Base-by-base conservation (phyloP, 192 early-diverging fungal genomes). In the Coemansia sp. region DNA sequence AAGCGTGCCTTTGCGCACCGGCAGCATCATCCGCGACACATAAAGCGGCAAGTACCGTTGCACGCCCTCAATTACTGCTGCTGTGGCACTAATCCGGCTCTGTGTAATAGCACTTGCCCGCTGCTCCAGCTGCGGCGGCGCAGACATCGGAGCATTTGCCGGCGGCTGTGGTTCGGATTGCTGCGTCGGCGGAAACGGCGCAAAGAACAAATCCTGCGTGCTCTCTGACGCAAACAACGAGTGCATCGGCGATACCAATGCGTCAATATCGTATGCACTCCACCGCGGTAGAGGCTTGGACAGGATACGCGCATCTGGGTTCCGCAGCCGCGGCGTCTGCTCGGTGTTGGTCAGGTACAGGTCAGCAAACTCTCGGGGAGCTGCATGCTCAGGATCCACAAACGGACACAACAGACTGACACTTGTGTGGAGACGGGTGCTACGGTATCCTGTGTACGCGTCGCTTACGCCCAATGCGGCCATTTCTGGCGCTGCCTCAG, bases 11-110 rank as follows among this genome's bases (percentile, higher is more conserved):
- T 78, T 77, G 37, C 82, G 71, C 29, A 84, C 79, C 2, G 82
- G 82, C 43, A 84, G 73, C 72, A 81, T 70, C 82, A 84, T 84
- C 11, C 75, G 74, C 35, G 82, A 71, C 11, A 73, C 78, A 59
- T 69, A 84, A 16, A 81, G 50, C 0, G 82, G 75, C 11, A 80
- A 70, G 32, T 73, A 81, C 10, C 48, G 60, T 62, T 61, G 64
- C 5, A 81, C 61, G 4, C 74, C 61, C 24, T 83, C 71, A 9
- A 82, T 57, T 10, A 66, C 66, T 3, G 74, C 74, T 0, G 69
- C 66, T 32, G 79, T 73, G 3, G 70, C 71, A 11, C 64, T 76
- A 54, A 82, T 76, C 52, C 61, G 70, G 37, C 79, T 73, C 50
- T 82, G 71, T n/a, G 71, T 73, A 22, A 38, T 62, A 18, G 59